Percentiles rank a stretch among this genome's conserved stretches.
Conservation (phyloP, 768 basidiomycete species). For the Russula foetens region DNA sequence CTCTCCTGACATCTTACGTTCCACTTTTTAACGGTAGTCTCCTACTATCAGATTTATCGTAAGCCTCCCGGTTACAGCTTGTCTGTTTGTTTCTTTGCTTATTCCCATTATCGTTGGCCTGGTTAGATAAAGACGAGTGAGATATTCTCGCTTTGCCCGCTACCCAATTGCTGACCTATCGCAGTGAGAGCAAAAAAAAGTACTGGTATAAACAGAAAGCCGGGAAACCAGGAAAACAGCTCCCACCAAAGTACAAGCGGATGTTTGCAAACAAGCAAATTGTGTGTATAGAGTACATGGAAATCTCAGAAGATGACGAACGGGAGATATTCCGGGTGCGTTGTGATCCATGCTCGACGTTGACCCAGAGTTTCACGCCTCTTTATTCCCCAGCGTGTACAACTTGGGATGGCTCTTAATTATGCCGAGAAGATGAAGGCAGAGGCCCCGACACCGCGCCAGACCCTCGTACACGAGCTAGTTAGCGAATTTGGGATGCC, state of each 20-base stretch:
- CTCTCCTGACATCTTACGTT: background rate
- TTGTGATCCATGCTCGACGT: background rate
- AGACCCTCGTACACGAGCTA: constrained; percentile 16
- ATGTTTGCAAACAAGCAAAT: constrained; percentile 40
- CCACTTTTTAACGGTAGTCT: background rate
- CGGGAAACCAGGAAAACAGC: constrained; percentile 23
- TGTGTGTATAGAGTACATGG: constrained; percentile 41
- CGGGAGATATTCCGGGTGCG: constrained; percentile 29
- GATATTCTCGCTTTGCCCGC: background rate
- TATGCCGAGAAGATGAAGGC: constrained; percentile 26
- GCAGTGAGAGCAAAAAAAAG: constrained; percentile 22
- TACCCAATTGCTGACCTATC: background rate
- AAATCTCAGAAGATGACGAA: constrained; percentile 24
- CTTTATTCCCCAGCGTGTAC: constrained; percentile 23
- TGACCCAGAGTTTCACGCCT: background rate
- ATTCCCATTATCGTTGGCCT: background rate
- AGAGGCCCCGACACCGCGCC: constrained; percentile 21
- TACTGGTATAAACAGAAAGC: constrained; percentile 30
- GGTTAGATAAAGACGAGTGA: constrained; percentile 35
- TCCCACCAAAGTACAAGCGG: constrained; percentile 29
- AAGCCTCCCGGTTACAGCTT: background rate
- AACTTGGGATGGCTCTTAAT: constrained; percentile 25
- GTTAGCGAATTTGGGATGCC: constrained; percentile 16
- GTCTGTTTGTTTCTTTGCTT: background rate
- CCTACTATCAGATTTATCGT: constrained; percentile 10